Evolutionary conservation across 495 filamentous ascomycete genomes (phyloP), one percentile per base, ranked within the genome.

Genomic region (Daldinia vernicosa): DNA sequence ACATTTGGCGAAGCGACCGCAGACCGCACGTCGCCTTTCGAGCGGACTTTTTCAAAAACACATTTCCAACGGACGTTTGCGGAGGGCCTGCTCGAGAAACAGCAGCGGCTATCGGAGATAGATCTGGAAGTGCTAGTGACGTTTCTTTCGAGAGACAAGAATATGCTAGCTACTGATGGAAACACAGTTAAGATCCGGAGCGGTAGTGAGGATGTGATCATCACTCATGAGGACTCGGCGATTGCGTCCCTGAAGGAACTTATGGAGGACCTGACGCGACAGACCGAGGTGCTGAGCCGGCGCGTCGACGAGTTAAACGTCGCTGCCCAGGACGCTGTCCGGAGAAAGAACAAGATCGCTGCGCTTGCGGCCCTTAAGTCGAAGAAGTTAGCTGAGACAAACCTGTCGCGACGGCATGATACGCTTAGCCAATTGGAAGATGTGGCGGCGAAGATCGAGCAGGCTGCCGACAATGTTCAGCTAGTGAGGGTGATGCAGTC

Each of bases 401-500:
- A 87, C 35, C 84, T 98, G 0, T 81, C 84, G 17, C 85, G 88
- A 55, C 89, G 93, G 3, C 84, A 89, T 24, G 89, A 88, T 9
- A 91, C 90, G 0, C 84, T 95, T 1, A 79, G 79, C n/a, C 93
- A 97, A 78, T 82, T 98, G 0, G 93, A 98, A 78, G 89, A 92
- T 51, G 89, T 97, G 0, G 91, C 91, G 59, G 76, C 81, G 8
- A 91, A 89, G 73, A 93, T 99, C 60, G 89, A 97, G 78, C 90
- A 94, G 78, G 96, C 95, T 1, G 84, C 87, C 2, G 91, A 92
- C 73, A 93, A 97, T 56, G 87, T 97, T 17, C 89, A 92, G 61
- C 84, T 97, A 17, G 86, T 97, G 2, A 82, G 83, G 58, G 89
- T 92, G 9, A 95, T 99, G 91, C 88, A 93, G 74, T 87, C 89